Conservation (phyloP, 495 filamentous ascomycete species). For the Bombardia bombarda region DNA sequence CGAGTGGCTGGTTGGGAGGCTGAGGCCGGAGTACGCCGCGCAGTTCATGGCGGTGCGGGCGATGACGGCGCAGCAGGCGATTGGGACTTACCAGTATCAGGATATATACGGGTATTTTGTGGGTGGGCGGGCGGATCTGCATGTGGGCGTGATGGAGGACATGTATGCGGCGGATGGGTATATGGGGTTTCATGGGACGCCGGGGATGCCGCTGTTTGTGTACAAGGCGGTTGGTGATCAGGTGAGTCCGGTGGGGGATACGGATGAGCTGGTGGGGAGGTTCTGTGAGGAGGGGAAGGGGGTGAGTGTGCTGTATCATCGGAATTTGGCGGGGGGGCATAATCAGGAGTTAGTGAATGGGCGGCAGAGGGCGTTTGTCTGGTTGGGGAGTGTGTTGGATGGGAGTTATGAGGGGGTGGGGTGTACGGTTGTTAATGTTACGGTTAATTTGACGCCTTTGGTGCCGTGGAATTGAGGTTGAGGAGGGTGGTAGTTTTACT, state of each 20-base stretch:
- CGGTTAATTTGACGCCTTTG: no score
- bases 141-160: slow-evolving; percentile 11
- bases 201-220: slow-evolving; percentile 37
- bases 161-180: slow-evolving; percentile 21
- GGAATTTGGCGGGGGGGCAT: slow-evolving; percentile 29
- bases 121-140: slow-evolving; percentile 20
- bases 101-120: slow-evolving; percentile 33
- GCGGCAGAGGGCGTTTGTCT: slow-evolving; percentile 11
- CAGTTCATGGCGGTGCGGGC: slow-evolving; percentile 19
- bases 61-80: slow-evolving; percentile 10
- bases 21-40: slow-evolving; percentile 13
- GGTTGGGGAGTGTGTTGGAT: slow-evolving; percentile 14
- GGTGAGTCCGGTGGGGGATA: slow-evolving; percentile 31
- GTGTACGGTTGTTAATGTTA: no score
- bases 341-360: slow-evolving; percentile 17
- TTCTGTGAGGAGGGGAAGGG: slow-evolving; percentile 32
- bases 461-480: no score
- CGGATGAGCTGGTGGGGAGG: slow-evolving; percentile 32
- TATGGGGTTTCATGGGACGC: slow-evolving; percentile 36
- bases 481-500: no score
- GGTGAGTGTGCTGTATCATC: slow-evolving; percentile 30
- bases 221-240: slow-evolving; percentile 46
- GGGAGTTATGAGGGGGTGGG: slow-evolving; percentile 7
- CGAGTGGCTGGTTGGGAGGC: slow-evolving; percentile 10
- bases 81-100: slow-evolving; percentile 18